These are phyloP conservation scores for Adansonia grandidieri DNA, from an alignment of 441 rosid species.

Conservation along the genomic window DNA sequence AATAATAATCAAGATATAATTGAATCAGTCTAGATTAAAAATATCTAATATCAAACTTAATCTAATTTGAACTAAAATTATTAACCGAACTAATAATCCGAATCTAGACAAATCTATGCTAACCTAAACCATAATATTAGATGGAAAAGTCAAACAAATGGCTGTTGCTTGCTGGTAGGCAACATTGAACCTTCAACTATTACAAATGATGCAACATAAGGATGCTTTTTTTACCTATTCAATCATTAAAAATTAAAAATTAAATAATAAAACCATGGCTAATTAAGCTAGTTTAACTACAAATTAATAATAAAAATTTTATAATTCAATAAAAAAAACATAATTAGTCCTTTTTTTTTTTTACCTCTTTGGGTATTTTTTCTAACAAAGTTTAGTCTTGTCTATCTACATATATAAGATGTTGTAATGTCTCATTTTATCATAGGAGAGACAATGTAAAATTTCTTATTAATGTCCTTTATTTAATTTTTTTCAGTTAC, in stretches of 20 bases:
- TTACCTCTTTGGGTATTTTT: not conserved
- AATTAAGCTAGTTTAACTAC: not conserved
- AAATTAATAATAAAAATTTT: not conserved
- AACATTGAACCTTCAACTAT: not conserved
- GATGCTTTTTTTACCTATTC: not conserved
- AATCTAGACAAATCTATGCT: not conserved
- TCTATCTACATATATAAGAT: not conserved
- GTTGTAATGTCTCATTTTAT: not conserved
- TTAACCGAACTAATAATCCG: too few species aligned
- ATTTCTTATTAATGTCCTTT: too few species aligned
- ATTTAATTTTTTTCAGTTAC: not conserved
- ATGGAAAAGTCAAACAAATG: not conserved
- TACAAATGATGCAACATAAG: not conserved
- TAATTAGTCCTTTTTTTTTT: not conserved
- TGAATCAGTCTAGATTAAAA: not conserved
- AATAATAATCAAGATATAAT: not conserved
- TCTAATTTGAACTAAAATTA: not conserved
- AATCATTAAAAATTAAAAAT: not conserved
- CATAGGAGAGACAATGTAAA: too few species aligned
- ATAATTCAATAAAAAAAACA: not conserved
- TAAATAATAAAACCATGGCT: not conserved
- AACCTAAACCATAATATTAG: not conserved
- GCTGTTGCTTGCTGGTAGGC: not conserved
- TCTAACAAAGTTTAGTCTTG: not conserved
- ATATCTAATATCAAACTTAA: not conserved